phyloP scores from a whole-genome alignment of 768 basidiomycete genomes.

The Antrodiella citrinella region DNA sequence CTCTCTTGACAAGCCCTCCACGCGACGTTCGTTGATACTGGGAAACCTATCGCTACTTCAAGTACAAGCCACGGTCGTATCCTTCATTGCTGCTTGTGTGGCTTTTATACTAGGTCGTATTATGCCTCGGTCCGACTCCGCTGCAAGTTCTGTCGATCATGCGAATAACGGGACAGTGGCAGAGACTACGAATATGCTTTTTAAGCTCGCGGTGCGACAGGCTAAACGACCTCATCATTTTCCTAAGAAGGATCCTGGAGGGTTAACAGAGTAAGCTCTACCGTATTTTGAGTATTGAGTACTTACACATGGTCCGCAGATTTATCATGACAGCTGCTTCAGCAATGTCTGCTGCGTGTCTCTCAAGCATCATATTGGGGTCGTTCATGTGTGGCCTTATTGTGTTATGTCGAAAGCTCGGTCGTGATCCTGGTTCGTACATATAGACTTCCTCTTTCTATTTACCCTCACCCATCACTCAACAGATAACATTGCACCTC shows the following conservation, averaged over 20 bases:
- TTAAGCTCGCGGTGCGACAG: neutral
- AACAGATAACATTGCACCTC: slow-evolving; percentile 91
- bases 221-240: slow-evolving; percentile 3
- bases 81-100: slow-evolving; percentile 75
- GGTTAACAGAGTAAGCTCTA: slow-evolving; percentile 28
- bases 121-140: slow-evolving; percentile 31
- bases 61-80: slow-evolving; percentile 87
- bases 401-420: slow-evolving; percentile 64
- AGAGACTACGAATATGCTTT: slow-evolving; percentile 1
- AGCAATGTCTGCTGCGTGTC: slow-evolving; percentile 72
- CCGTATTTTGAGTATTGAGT: neutral
- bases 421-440: slow-evolving; percentile 73
- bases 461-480: neutral
- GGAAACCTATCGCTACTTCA: slow-evolving; percentile 86
- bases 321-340: slow-evolving; percentile 71
- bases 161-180: neutral
- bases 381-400: slow-evolving; percentile 89
- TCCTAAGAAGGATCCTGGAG: slow-evolving; percentile 8
- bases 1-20: slow-evolving; percentile 66
- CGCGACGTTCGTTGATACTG: slow-evolving; percentile 56
- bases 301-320: slow-evolving; percentile 30
- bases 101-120: slow-evolving; percentile 65
- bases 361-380: slow-evolving; percentile 74
- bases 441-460: neutral
- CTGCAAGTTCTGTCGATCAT: slow-evolving; percentile 10